Evolutionary conservation across 805 yeast species (phyloP), one percentile per base, ranked within the genome.

Genomic region (Ogataea philodendri): DNA sequence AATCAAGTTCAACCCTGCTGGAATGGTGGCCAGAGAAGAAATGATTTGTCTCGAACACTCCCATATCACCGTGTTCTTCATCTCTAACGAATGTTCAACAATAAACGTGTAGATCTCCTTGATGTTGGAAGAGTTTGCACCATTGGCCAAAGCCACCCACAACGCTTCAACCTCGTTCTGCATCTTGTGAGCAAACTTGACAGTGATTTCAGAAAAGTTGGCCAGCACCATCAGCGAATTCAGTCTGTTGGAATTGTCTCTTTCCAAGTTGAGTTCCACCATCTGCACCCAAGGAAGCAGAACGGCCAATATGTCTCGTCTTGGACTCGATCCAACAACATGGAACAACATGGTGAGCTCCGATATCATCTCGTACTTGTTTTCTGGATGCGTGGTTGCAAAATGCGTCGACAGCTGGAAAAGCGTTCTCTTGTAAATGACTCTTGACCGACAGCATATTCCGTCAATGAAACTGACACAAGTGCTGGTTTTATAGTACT

Each of bases 61-160:
- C 16, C 93, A 87, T 58, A 89, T 84, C 1, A 68, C 61, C 0
- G 93, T 75, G 49, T 80, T 84, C 41, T 85, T 74, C 32, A 82
- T 69, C 25, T 78, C 77, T 36, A 89, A 63, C 23, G 95, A 80
- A 22, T 80, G 76, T 15, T 69, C 70, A 28, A 85, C 66, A 27
- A 87, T 66, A 52, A 78, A 93, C 28, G 80, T 83, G 52, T 86
- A 61, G 14, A 87, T 83, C 2, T 76, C 78, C 28, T 78, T 78
- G 14, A 81, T 80, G 50, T 90, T 88, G n/a, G 65, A 69, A 19
- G 74, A 70, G 18, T 75, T 71, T n/a, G 74, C 71, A 5, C 83
- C 85, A 32, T 74, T 76, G 1, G 94, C 96, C n/a, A 93, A 65
- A 0, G 97, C 90, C 5, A 85, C 87, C 99, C 99, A 93, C 15